Percentiles rank a stretch among this genome's conserved stretches.
These are phyloP conservation scores for Russula brevipes DNA, from an alignment of 768 basidiomycete genomes.

Conservation along the genomic window DNA sequence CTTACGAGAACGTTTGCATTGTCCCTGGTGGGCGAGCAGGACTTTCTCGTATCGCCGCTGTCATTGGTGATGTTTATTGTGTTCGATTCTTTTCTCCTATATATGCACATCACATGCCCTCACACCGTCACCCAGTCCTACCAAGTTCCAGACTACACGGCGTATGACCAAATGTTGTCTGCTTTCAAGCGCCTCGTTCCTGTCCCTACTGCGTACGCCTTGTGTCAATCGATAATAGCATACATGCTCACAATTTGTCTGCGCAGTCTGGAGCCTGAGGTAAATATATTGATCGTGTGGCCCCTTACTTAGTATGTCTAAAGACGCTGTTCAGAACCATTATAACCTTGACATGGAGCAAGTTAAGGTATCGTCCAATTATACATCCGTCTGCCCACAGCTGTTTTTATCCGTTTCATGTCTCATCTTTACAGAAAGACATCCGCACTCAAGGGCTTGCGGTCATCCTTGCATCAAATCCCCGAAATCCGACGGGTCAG, in stretches of 20 bases:
- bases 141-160: constrained; percentile 89
- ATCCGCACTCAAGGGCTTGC: constrained; percentile 78
- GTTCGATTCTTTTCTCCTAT: constrained; percentile 34
- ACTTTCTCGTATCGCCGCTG: constrained; percentile 85
- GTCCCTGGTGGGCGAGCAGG: constrained; percentile 92
- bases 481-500: constrained; percentile 97
- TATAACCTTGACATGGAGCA: constrained; percentile 78
- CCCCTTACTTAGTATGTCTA: constrained; percentile 28
- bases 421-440: constrained; percentile 48
- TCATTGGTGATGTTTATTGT: constrained; percentile 84
- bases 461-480: constrained; percentile 86
- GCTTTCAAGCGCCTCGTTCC: constrained; percentile 88
- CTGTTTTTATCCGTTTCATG: neutral
- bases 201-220: constrained; percentile 76
- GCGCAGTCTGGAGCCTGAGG: constrained; percentile 36
- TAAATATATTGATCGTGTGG: constrained; percentile 18
- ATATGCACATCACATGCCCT: constrained; percentile 7
- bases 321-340: constrained; percentile 41
- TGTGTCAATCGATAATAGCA: neutral
- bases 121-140: constrained; percentile 51
- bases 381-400: neutral
- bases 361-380: constrained; percentile 48
- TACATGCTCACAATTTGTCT: neutral
- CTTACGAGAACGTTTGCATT: constrained; percentile 89
- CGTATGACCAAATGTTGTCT: constrained; percentile 76